Evolutionary conservation across 192 early-diverging fungal genomes (phyloP).

Genomic region (Backusella psychrophila): DNA sequence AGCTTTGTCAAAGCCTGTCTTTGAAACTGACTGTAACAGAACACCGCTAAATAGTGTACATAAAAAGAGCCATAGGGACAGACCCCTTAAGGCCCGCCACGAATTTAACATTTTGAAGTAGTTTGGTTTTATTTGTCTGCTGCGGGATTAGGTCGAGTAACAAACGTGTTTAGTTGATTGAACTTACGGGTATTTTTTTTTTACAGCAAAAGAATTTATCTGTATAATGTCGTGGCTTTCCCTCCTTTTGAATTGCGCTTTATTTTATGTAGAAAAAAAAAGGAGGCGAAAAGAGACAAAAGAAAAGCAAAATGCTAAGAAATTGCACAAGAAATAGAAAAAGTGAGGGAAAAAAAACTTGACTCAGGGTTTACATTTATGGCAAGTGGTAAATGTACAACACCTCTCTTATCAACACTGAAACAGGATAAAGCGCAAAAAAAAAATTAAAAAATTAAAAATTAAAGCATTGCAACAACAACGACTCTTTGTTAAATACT

Average conservation of each 20-base stretch:
- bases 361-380: background rate
- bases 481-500: no score
- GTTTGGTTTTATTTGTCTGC: conserved; percentile 2
- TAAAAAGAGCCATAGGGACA: background rate
- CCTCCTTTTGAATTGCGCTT: background rate
- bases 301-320: background rate
- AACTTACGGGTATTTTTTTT: conserved; percentile 2
- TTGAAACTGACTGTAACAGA: background rate
- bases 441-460: no score
- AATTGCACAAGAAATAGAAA: background rate
- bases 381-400: background rate
- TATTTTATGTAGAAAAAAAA: background rate
- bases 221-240: background rate
- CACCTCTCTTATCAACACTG: background rate
- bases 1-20: conserved; percentile 33
- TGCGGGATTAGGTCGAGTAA: background rate
- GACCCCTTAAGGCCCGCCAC: conserved; percentile 16
- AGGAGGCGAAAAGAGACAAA: background rate
- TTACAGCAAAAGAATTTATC: background rate
- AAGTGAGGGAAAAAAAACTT: background rate
- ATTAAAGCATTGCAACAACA: no score
- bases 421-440: background rate
- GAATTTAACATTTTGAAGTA: conserved; percentile 4
- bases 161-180: background rate
- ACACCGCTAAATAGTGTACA: background rate